Evolutionary conservation across 1,284 basidiomycete species (phyloP), one percentile per base, ranked within the genome.

Genomic region (Tilletia setariae): DNA sequence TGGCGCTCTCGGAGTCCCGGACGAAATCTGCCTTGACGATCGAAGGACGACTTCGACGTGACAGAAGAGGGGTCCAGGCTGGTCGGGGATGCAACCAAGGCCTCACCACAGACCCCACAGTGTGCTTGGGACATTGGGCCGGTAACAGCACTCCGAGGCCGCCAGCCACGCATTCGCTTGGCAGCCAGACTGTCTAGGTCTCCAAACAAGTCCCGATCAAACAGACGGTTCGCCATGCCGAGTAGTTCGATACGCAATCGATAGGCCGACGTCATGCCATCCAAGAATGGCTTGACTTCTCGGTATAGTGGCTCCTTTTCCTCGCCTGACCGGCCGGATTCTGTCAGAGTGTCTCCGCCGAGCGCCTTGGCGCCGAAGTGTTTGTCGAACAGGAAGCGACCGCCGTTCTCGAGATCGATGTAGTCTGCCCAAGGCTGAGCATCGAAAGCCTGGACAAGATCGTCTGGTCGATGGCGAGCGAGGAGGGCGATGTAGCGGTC

Each of bases 251-350:
- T 90, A 74, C 98, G 94, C 4, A 91, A 89, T 25, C 90, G 89
- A 84, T 97, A 98, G 1, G 93, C 91, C 76, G 94, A 92, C 72
- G 98, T 85, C 93, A 98, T 98, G 35, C 92, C 91, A 0, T 90
- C 90, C 25, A 98, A 85, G 68, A 98, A 93, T 2, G 89, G 87
- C 56, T 93, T 88, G 83, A 98, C 95, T 83, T 98, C 94, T 42
- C 90, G 89, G 82, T 98, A 98, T 4, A 87, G 87, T 21, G 44
- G 21, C 35, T 84, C 80, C 44, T 83, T 83, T 7, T 43, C 62
- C 16, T 13, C 62, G 6, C 3, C 30, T 28, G 16, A n/a, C 11
- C 30, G 40, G 19, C 21, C 42, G n/a, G 6, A 3, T 21, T 65
- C 62, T 44, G 94, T 91, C 4, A 13, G 98, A 87, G 3, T 93